Evolutionary conservation across 2,329 filamentous ascomycete species (phyloP).

Genomic region (Ascochyta rabiei): DNA sequence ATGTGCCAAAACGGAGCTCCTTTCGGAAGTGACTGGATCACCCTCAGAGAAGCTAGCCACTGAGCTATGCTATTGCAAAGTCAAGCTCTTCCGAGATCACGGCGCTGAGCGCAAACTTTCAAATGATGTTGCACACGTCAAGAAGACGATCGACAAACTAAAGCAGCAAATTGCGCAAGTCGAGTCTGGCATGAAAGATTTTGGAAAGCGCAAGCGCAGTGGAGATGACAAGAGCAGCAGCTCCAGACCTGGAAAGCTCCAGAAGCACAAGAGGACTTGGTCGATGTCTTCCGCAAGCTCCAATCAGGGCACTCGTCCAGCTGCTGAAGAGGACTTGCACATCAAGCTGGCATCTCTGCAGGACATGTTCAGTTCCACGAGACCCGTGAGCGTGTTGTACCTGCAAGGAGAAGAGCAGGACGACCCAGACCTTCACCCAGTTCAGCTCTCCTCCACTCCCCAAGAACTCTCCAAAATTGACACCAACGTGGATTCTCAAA

Average conservation of each 20-base stretch:
- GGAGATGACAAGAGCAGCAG: conserved; percentile 52
- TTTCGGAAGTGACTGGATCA: conserved; percentile 60
- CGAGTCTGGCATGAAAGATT: conserved; percentile 64
- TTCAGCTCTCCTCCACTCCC: conserved; percentile 72
- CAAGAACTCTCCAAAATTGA: conserved; percentile 63
- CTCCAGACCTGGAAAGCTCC: conserved; percentile 75
- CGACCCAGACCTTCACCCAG: conserved; percentile 79
- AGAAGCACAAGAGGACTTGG: conserved; percentile 93
- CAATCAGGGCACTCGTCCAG: conserved; percentile 48
- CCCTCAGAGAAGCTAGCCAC: conserved; percentile 52
- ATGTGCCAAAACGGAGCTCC: conserved; percentile 83
- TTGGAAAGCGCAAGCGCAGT: conserved; percentile 66
- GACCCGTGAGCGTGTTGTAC: conserved; percentile 78
- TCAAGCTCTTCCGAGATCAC: conserved; percentile 95
- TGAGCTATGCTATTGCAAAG: conserved; percentile 93
- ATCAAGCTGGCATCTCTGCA: conserved; percentile 78
- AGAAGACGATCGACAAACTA: conserved; percentile 94
- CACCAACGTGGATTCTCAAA: conserved; percentile 49
- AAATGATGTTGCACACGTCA: conserved; percentile 92
- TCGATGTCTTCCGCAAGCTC: conserved; percentile 78
- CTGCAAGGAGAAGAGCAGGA: conserved; percentile 77
- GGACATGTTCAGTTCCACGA: conserved; percentile 87
- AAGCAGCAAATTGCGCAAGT: conserved; percentile 89
- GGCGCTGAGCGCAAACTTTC: conserved; percentile 93
- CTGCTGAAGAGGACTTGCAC: conserved; percentile 73